phyloP scores from a whole-genome alignment of 1,284 basidiomycete genomes.

The Cutaneotrichosporon sp. region DNA sequence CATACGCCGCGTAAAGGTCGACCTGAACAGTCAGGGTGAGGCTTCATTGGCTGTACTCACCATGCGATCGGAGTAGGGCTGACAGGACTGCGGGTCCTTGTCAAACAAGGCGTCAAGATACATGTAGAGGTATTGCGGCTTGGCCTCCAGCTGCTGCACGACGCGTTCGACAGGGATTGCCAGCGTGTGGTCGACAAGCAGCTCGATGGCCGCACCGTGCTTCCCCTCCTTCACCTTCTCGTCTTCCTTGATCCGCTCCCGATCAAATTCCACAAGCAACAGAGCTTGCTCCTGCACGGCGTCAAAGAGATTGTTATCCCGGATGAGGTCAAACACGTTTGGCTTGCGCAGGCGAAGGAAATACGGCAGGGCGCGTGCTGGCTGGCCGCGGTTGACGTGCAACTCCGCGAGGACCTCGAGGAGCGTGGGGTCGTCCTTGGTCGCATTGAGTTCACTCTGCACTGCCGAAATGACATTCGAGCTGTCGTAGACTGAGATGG shows the following conservation, averaged over 20 bases:
- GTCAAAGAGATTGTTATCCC: constrained; percentile 89
- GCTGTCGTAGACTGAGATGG: constrained; percentile 82
- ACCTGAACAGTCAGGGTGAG: constrained; percentile 52
- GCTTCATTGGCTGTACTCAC: constrained; percentile 43
- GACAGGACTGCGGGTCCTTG: constrained; percentile 74
- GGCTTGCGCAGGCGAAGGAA: constrained; percentile 78
- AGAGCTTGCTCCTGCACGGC: constrained; percentile 91
- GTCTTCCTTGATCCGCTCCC: constrained; percentile 62
- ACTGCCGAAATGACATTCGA: constrained; percentile 80
- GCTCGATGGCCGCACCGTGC: constrained; percentile 64
- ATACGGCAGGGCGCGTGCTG: constrained; percentile 86
- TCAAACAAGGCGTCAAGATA: constrained; percentile 89
- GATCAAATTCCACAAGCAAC: constrained; percentile 88
- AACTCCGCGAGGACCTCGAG: constrained; percentile 92
- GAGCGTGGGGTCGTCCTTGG: constrained; percentile 58
- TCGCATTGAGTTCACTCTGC: constrained; percentile 69
- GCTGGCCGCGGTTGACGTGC: constrained; percentile 83
- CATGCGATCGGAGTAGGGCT: constrained; percentile 78
- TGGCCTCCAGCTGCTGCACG: constrained; percentile 72
- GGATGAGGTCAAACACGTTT: constrained; percentile 90
- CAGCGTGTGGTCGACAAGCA: constrained; percentile 91
- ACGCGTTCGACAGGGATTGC: constrained; percentile 89
- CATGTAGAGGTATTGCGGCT: constrained; percentile 79
- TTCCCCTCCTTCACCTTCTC: constrained; percentile 25
- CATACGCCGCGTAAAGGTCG: constrained; percentile 85